Conservation (phyloP, 495 filamentous ascomycete species). For the Filosporella fistucella region DNA sequence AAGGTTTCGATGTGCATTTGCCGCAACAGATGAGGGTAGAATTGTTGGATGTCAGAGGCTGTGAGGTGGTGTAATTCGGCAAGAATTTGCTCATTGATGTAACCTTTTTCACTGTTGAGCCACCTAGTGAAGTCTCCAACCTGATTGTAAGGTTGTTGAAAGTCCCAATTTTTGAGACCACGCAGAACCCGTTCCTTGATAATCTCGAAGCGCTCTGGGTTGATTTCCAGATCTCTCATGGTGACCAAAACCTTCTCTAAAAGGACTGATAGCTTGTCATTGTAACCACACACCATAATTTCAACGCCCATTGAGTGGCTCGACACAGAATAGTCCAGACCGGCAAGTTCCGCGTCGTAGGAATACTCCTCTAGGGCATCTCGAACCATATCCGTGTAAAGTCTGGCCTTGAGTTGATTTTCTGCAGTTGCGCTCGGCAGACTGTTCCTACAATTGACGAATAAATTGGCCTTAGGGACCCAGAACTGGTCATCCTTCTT, state of each 20-base stretch:
- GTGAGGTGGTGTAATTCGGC: conserved; percentile 73
- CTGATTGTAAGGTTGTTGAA: conserved; percentile 83
- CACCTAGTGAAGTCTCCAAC: conserved; percentile 81
- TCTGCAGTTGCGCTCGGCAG: conserved; percentile 72
- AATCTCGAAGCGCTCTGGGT: conserved; percentile 80
- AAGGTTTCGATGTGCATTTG: conserved; percentile 87
- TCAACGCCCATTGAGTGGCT: conserved; percentile 69
- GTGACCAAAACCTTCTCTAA: conserved; percentile 85
- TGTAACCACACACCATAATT: conserved; percentile 83
- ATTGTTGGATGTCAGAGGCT: conserved; percentile 65
- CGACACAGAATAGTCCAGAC: conserved; percentile 75
- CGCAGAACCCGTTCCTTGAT: conserved; percentile 82
- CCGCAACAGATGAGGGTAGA: conserved; percentile 74
- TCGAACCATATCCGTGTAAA: conserved; percentile 84
- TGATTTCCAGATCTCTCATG: conserved; percentile 80
- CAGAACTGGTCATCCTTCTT: conserved; percentile 99
- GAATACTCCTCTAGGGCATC: conserved; percentile 93
- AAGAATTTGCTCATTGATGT: conserved; percentile 76
- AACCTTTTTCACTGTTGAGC: conserved; percentile 70
- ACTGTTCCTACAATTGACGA: conserved; percentile 76
- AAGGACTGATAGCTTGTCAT: conserved; percentile 89
- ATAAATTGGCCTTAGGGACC: conserved; percentile 90
- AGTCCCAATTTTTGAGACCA: conserved; percentile 79
- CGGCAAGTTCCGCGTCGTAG: conserved; percentile 93
- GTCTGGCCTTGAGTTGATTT: conserved; percentile 67